Conservation (phyloP, 371 early-diverging fungal genomes). For the Saksenaea oblongispora region DNA sequence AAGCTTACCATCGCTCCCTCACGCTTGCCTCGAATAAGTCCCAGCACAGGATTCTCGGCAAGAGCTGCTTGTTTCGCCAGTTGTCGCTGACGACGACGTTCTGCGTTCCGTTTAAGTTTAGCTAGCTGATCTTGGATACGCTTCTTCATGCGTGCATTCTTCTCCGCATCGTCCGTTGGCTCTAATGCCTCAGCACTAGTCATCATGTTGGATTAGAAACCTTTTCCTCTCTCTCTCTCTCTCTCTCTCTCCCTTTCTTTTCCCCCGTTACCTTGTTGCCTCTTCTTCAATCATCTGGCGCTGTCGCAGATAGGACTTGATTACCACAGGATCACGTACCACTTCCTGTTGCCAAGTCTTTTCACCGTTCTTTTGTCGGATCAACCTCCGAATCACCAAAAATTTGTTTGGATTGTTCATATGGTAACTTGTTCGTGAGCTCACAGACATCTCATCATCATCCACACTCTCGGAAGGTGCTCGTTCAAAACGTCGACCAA, state of each 20-base stretch:
- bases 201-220: not conserved
- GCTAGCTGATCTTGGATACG: slow-evolving; percentile 65
- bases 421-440: slow-evolving; percentile 59
- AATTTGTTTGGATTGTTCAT: slow-evolving; percentile 60
- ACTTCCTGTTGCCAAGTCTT: slow-evolving; percentile 77
- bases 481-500: slow-evolving; percentile 36
- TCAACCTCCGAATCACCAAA: slow-evolving; percentile 65
- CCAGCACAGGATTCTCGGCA: slow-evolving; percentile 54
- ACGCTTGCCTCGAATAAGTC: slow-evolving; percentile 57
- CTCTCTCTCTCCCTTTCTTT: not conserved
- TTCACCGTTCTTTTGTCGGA: slow-evolving; percentile 68
- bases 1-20: slow-evolving; percentile 50
- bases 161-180: slow-evolving; percentile 63
- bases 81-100: slow-evolving; percentile 56
- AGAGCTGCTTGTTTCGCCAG: slow-evolving; percentile 50
- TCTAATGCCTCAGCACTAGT: slow-evolving; percentile 55
- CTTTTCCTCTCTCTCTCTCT: not conserved
- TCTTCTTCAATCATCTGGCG: slow-evolving; percentile 80
- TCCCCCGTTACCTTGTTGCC: slow-evolving; percentile 35
- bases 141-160: slow-evolving; percentile 64
- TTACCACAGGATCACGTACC: slow-evolving; percentile 81
- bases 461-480: slow-evolving; percentile 45
- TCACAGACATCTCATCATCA: slow-evolving; percentile 61
- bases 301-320: slow-evolving; percentile 87
- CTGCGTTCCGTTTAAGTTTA: slow-evolving; percentile 64